phyloP scores from a whole-genome alignment of 2,329 filamentous ascomycete species.

The Trichophaea hybrida region DNA sequence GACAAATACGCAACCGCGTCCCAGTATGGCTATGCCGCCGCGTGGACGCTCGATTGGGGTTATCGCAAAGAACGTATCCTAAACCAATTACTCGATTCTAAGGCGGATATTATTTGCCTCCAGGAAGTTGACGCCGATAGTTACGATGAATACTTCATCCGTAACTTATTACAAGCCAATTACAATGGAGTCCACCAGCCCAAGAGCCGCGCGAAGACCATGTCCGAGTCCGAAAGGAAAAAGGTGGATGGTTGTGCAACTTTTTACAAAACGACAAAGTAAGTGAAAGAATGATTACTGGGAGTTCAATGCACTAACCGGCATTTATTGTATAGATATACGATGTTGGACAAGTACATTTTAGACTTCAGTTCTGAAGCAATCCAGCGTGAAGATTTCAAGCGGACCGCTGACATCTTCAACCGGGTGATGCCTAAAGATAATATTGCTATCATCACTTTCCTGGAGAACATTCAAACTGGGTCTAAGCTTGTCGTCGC shows the following conservation, averaged over 20 bases:
- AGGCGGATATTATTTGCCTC: constrained; percentile 80
- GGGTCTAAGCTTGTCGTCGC: constrained; percentile 85
- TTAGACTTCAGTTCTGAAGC: constrained; percentile 85
- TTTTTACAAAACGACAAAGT: constrained; percentile 87
- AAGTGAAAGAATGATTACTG: constrained; percentile 9
- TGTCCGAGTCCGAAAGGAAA: constrained; percentile 76
- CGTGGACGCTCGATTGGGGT: constrained; percentile 69
- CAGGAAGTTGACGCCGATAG: constrained; percentile 89
- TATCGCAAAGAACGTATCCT: constrained; percentile 71
- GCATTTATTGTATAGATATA: constrained; percentile 38
- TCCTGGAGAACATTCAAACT: constrained; percentile 81
- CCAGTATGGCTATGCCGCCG: constrained; percentile 82
- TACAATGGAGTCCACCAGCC: constrained; percentile 94
- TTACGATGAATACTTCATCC: constrained; percentile 80
- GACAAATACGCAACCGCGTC: constrained; percentile 77
- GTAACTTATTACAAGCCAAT: constrained; percentile 69
- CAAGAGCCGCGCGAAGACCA: constrained; percentile 77
- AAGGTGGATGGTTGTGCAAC: constrained; percentile 92
- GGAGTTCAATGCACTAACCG: constrained; percentile 1
- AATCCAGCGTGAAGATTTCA: constrained; percentile 92
- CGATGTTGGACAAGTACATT: constrained; percentile 83
- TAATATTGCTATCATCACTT: constrained; percentile 82
- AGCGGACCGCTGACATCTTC: constrained; percentile 93
- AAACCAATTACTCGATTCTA: constrained; percentile 60
- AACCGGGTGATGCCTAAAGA: constrained; percentile 98